Percentiles rank a stretch among this genome's conserved stretches.
Conservation (phyloP, 768 basidiomycete genomes). For the Fomitopsis pulvina region DNA sequence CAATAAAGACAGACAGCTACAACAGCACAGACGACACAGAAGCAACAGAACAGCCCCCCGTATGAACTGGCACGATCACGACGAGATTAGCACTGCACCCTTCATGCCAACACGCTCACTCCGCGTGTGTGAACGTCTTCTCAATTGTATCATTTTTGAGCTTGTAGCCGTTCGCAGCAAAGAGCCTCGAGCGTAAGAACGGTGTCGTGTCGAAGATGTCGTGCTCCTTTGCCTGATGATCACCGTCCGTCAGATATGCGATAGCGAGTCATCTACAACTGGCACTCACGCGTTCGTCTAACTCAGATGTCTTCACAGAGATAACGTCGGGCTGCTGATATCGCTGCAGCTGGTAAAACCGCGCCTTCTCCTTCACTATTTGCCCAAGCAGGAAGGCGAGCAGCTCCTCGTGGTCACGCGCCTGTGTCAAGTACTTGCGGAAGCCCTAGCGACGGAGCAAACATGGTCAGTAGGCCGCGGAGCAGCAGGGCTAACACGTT, state of each 20-base stretch:
- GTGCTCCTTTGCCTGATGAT: conserved; percentile 92
- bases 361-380: conserved; percentile 87
- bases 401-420: conserved; percentile 93
- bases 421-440: conserved; percentile 95
- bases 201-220: conserved; percentile 89
- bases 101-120: neutral
- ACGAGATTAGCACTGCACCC: neutral
- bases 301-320: conserved; percentile 67
- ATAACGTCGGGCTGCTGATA: conserved; percentile 76
- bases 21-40: no score
- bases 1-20: no score
- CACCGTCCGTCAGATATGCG: neutral
- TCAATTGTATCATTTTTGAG: conserved; percentile 58
- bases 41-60: neutral
- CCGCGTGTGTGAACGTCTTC: conserved; percentile 53
- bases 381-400: conserved; percentile 92
- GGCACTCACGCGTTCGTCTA: conserved; percentile 75
- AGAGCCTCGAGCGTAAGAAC: conserved; percentile 82
- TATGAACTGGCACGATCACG: neutral
- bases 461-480: neutral
- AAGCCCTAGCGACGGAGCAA: conserved; percentile 70
- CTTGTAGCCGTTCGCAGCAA: conserved; percentile 85
- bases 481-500: neutral
- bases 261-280: neutral
- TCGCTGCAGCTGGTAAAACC: conserved; percentile 72